Evolutionary conservation across 1,284 basidiomycete genomes (phyloP).

Genomic region (Wallemia ichthyophaga): DNA sequence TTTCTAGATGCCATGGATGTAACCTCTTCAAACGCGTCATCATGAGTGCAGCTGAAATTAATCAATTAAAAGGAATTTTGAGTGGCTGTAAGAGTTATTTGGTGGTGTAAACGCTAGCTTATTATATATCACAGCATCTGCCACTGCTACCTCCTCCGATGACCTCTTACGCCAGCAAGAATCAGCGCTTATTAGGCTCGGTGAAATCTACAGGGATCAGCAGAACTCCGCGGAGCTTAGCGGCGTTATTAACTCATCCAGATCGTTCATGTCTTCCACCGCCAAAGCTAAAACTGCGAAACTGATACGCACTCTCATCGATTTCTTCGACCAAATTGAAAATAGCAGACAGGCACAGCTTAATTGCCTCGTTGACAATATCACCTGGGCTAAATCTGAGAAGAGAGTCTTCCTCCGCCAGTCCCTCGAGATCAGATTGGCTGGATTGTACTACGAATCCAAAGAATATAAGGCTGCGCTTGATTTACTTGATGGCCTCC

Average conservation of each 20-base stretch:
- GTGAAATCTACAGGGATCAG: conserved; percentile 58
- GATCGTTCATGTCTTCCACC: conserved; percentile 71
- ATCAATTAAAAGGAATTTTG: conserved; percentile 1
- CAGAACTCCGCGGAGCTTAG: conserved; percentile 65
- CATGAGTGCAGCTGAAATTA: conserved; percentile 12
- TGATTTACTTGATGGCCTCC: conserved; percentile 45
- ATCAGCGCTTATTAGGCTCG: conserved; percentile 53
- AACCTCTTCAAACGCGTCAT: conserved; percentile 12
- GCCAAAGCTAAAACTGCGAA: conserved; percentile 97
- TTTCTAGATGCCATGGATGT: conserved; percentile 21
- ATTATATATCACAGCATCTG: background rate
- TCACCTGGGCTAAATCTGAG: conserved; percentile 70
- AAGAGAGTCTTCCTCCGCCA: conserved; percentile 90
- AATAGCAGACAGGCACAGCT: conserved; percentile 53
- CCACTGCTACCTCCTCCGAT: conserved; percentile 17
- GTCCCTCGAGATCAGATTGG: conserved; percentile 67
- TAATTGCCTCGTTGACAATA: conserved; percentile 57
- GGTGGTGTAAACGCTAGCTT: background rate
- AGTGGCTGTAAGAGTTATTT: background rate
- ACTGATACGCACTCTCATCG: conserved; percentile 73
- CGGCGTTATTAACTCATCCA: conserved; percentile 53
- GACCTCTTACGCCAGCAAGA: conserved; percentile 51
- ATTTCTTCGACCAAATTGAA: conserved; percentile 52
- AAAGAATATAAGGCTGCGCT: conserved; percentile 39
- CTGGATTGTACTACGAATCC: conserved; percentile 30